A percentile compares a stretch with the other conserved stretches of the same genome.
phyloP scores from a whole-genome alignment of 805 yeast genomes.

The Komagataella ulmi region DNA sequence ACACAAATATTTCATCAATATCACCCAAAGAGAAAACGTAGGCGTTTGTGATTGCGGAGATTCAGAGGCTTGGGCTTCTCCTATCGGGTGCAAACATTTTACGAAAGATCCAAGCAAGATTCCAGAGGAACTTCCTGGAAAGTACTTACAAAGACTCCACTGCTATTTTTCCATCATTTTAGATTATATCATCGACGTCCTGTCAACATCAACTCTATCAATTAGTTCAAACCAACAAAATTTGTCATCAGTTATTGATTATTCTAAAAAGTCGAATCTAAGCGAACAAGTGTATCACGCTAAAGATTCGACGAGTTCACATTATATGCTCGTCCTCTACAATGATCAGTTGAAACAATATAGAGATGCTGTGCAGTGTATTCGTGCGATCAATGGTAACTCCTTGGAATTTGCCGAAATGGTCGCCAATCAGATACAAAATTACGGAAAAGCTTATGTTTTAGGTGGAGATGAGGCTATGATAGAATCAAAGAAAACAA shows the following conservation, averaged over 20 bases:
- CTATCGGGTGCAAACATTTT: conserved; percentile 35
- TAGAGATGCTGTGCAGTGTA: conserved; percentile 57
- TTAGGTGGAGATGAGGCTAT: conserved; percentile 33
- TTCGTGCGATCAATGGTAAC: conserved; percentile 51
- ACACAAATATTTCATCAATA: conserved; percentile 55
- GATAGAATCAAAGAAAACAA: conserved; percentile 38
- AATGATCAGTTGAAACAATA: conserved; percentile 73
- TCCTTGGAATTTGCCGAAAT: conserved; percentile 53
- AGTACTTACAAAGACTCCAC: conserved; percentile 15
- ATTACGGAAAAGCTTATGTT: conserved; percentile 58
- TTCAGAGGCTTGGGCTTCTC: conserved; percentile 62
- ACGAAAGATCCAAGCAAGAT: conserved; percentile 15
- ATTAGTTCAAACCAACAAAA: conserved; percentile 12
- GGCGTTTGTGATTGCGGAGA: conserved; percentile 90
- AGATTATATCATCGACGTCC: conserved; percentile 52
- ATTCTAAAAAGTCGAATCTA: conserved; percentile 13
- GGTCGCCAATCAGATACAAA: conserved; percentile 54
- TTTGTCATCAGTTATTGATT: conserved; percentile 13
- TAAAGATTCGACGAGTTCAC: conserved; percentile 27
- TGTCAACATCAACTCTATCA: conserved; percentile 28
- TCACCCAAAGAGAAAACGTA: conserved; percentile 52
- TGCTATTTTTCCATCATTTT: conserved; percentile 32
- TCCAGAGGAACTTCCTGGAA: conserved; percentile 26
- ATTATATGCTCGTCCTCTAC: conserved; percentile 48
- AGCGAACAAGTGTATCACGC: conserved; percentile 31